A percentile compares a stretch with the other conserved stretches of the same genome.
phyloP scores from a whole-genome alignment of 2,329 filamentous ascomycete genomes.

The Penicillium decumbens region DNA sequence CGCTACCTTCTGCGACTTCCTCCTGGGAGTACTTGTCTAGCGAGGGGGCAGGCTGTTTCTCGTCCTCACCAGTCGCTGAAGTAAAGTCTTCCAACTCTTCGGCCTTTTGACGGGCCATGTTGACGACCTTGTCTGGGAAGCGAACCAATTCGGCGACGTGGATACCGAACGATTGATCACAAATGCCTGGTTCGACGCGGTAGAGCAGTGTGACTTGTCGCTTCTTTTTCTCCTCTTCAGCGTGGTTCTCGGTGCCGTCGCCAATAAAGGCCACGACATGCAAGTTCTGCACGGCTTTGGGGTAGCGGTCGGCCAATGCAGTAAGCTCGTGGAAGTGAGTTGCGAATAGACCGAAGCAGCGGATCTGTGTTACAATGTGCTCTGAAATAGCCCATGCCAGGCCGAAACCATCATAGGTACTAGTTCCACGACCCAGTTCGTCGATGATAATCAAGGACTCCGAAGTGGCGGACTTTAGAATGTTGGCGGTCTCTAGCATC shows the following conservation, averaged over 20 bases:
- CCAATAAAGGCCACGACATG: conserved; percentile 93
- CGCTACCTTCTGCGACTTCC: conserved; percentile 84
- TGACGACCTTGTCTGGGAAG: conserved; percentile 94
- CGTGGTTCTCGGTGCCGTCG: conserved; percentile 47
- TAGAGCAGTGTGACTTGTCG: conserved; percentile 89
- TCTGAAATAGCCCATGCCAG: conserved; percentile 99
- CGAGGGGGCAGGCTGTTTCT: conserved; percentile 34
- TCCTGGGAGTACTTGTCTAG: conserved; percentile 63
- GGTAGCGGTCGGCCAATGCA: conserved; percentile 77
- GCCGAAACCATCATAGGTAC: conserved; percentile 96
- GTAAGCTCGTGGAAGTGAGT: conserved; percentile 99
- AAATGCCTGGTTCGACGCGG: conserved; percentile 92
- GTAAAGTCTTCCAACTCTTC: conserved; percentile 94
- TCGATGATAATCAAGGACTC: conserved; percentile 98
- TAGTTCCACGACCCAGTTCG: conserved; percentile 91
- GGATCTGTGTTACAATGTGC: conserved; percentile 92
- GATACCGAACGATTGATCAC: conserved; percentile 96
- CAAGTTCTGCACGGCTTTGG: conserved; percentile 77
- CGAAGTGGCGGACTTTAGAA: conserved; percentile 90
- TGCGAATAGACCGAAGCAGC: conserved; percentile 89
- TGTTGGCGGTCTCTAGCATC: conserved; percentile 98
- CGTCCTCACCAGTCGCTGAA: conserved; percentile 24
- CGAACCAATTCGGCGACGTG: conserved; percentile 95
- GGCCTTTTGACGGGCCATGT: conserved; percentile 98
- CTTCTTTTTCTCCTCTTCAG: conserved; percentile 53